A percentile compares a stretch with the other conserved stretches of the same genome.
Evolutionary conservation across 176 grass and related monocot genomes (phyloP).

Genomic region (Zea mays): DNA sequence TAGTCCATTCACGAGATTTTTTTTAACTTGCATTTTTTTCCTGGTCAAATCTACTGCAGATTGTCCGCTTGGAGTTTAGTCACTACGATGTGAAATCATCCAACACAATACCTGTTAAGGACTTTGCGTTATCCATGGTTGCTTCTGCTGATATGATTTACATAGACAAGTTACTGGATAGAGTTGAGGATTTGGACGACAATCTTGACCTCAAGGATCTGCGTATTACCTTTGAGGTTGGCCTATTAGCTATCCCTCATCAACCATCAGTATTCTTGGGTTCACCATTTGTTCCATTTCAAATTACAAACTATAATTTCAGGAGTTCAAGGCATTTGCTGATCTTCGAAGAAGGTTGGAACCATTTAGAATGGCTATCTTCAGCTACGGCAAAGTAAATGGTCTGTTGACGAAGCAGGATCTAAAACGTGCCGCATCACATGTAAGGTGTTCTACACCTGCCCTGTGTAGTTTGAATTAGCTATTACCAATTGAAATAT

Average conservation of each 20-base stretch:
- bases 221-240: slow-evolving; percentile 80
- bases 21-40: not conserved
- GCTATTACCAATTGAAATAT: slow-evolving; percentile 3
- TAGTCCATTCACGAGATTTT: not conserved
- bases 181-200: slow-evolving; percentile 70
- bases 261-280: not conserved
- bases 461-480: slow-evolving; percentile 3
- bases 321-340: slow-evolving; percentile 95
- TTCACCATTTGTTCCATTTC: slow-evolving; percentile 6
- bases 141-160: slow-evolving; percentile 90
- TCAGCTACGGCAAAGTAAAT: slow-evolving; percentile 86
- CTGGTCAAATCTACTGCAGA: slow-evolving; percentile 48
- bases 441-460: slow-evolving; percentile 53
- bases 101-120: slow-evolving; percentile 79
- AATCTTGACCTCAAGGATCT: slow-evolving; percentile 62
- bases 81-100: slow-evolving; percentile 90
- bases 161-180: slow-evolving; percentile 81
- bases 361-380: slow-evolving; percentile 81
- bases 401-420: slow-evolving; percentile 92
- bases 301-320: slow-evolving; percentile 22
- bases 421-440: slow-evolving; percentile 74
- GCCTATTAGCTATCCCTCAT: slow-evolving; percentile 19
- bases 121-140: slow-evolving; percentile 96
- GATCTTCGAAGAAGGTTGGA: slow-evolving; percentile 76
- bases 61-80: slow-evolving; percentile 81